These are phyloP conservation scores for Colletotrichum melonis DNA, from an alignment of 2,329 filamentous ascomycete species.

Conservation along the genomic window DNA sequence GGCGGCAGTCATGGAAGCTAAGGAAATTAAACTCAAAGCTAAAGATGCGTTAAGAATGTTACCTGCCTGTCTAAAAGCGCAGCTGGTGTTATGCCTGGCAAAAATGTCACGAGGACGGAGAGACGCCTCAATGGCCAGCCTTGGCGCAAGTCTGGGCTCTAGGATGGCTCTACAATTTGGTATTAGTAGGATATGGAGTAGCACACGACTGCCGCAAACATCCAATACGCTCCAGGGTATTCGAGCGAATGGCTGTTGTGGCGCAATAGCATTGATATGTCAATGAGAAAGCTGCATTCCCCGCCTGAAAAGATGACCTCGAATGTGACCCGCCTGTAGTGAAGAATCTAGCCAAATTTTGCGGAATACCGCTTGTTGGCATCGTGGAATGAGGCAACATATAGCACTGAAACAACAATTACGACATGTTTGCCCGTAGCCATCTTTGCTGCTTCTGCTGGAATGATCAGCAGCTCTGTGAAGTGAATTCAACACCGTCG, in stretches of 20 bases:
- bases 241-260: neutral
- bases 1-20: neutral
- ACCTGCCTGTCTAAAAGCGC: neutral
- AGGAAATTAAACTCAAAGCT: neutral
- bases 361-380: neutral
- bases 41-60: neutral
- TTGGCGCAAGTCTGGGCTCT: neutral
- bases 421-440: no score
- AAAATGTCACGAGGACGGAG: no score
- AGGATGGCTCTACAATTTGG: neutral
- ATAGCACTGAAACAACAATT: no score
- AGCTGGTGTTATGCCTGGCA: no score
- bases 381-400: neutral
- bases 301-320: neutral
- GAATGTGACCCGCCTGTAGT: neutral
- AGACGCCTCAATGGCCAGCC: no score
- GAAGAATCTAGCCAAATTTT: neutral
- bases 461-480: no score
- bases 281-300: neutral
- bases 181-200: neutral
- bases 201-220: neutral
- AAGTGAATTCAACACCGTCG: no score
- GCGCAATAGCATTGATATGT: neutral
- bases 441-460: no score
- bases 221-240: neutral